phyloP scores from a whole-genome alignment of 192 early-diverging fungal genomes.

The Backusella westeae region DNA sequence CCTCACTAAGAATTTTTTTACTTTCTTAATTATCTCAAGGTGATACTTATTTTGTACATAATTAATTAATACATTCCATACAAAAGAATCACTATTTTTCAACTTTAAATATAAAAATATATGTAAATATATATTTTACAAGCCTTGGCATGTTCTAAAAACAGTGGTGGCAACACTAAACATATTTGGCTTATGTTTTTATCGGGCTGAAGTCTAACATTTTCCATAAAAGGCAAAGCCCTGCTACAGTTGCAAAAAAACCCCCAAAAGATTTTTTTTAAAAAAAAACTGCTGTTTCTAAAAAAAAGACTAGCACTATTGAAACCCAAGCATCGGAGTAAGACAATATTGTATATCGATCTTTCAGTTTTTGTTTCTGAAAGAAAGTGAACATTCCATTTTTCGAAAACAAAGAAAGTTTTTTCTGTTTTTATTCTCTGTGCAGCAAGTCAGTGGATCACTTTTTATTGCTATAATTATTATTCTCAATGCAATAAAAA shows the following conservation, averaged over 20 bases:
- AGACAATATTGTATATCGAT: neutral
- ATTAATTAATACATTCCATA: neutral
- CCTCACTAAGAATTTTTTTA: neutral
- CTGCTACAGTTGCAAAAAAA: neutral
- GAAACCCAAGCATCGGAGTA: neutral
- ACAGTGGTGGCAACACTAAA: neutral
- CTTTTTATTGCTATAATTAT: neutral
- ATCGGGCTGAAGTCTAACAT: neutral
- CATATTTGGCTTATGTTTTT: neutral
- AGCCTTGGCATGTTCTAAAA: neutral
- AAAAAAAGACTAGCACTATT: neutral
- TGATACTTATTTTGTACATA: neutral
- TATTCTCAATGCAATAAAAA: neutral
- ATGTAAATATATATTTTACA: neutral
- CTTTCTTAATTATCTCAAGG: neutral
- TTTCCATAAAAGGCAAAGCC: neutral
- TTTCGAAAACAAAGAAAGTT: neutral
- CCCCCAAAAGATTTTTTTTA: neutral
- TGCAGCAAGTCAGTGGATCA: neutral
- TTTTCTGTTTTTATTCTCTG: neutral
- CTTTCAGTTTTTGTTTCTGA: neutral
- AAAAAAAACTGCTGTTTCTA: neutral
- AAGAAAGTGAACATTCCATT: neutral
- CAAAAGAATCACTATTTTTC: neutral
- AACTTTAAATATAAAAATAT: neutral